Percentiles rank a stretch among this genome's conserved stretches.
phyloP scores from a whole-genome alignment of 1,284 basidiomycete genomes.

The Malassezia globosa region DNA sequence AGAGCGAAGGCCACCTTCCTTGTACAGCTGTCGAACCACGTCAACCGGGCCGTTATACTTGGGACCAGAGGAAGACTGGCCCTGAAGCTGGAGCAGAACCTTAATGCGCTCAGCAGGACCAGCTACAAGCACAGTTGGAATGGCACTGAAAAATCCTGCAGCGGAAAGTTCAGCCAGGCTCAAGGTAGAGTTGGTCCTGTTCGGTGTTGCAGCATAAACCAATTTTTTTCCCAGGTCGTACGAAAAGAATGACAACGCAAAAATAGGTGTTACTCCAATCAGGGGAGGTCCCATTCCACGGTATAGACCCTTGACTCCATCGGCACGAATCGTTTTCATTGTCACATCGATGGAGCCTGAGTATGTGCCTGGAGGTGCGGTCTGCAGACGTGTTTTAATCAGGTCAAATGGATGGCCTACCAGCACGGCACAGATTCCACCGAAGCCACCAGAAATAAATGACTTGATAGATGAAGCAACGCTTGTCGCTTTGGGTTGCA shows the following conservation, averaged over 20 bases:
- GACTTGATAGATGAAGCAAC: slow-evolving; percentile 42
- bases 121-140: slow-evolving; percentile 82
- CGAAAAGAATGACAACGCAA: slow-evolving; percentile 96
- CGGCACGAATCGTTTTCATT: slow-evolving; percentile 71
- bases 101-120: slow-evolving; percentile 96
- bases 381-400: slow-evolving; percentile 85
- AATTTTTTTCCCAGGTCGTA: slow-evolving; percentile 88
- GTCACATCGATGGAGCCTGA: slow-evolving; percentile 88
- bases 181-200: slow-evolving; percentile 58
- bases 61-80: slow-evolving; percentile 58
- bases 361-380: slow-evolving; percentile 77
- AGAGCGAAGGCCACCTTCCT: slow-evolving; percentile 80
- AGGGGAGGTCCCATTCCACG: slow-evolving; percentile 62
- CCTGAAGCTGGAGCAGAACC: slow-evolving; percentile 83
- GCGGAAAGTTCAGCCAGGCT: slow-evolving; percentile 73
- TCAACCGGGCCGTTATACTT: slow-evolving; percentile 87
- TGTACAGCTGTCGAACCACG: slow-evolving; percentile 81
- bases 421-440: slow-evolving; percentile 72
- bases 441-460: slow-evolving; percentile 63
- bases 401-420: slow-evolving; percentile 97
- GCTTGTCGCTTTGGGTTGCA: slow-evolving; percentile 29
- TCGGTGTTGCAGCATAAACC: slow-evolving; percentile 57
- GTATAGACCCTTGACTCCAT: slow-evolving; percentile 78
- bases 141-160: slow-evolving; percentile 86
- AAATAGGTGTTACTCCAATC: slow-evolving; percentile 93